Evolutionary conservation across 176 grass and related monocot species (phyloP).

Genomic region (Carex cristatella): DNA sequence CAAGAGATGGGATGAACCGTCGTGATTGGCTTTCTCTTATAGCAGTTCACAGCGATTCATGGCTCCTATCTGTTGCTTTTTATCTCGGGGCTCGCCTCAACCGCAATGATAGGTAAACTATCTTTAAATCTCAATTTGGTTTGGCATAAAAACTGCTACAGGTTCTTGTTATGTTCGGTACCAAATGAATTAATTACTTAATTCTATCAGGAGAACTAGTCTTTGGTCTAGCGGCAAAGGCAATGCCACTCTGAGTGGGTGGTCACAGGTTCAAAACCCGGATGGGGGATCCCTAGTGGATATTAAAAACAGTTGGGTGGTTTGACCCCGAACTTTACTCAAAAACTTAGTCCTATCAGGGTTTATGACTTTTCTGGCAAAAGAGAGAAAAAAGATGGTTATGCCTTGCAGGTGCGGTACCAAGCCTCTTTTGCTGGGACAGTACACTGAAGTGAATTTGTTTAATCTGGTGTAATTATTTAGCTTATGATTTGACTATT

Average conservation of each 20-base stretch:
- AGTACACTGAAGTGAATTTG: not conserved
- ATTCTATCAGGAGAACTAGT: not conserved
- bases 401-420: not conserved
- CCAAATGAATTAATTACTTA: not conserved
- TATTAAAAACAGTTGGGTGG: too few species aligned
- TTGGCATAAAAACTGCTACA: not conserved
- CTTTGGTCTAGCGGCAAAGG: too few species aligned
- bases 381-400: not conserved
- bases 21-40: conserved; percentile 30
- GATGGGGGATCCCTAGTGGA: too few species aligned
- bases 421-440: not conserved
- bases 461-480: not conserved
- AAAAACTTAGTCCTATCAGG: not conserved
- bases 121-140: not conserved
- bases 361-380: not conserved
- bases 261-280: too few species aligned
- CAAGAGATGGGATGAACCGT: conserved; percentile 29
- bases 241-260: too few species aligned
- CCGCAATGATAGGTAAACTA: conserved; percentile 29
- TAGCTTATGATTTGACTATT: not conserved
- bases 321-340: too few species aligned
- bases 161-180: not conserved
- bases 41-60: conserved; percentile 29
- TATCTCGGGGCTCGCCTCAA: conserved; percentile 31
- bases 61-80: conserved; percentile 30